phyloP scores from a whole-genome alignment of 164 flowering plant species.

The Stephania japonica region DNA sequence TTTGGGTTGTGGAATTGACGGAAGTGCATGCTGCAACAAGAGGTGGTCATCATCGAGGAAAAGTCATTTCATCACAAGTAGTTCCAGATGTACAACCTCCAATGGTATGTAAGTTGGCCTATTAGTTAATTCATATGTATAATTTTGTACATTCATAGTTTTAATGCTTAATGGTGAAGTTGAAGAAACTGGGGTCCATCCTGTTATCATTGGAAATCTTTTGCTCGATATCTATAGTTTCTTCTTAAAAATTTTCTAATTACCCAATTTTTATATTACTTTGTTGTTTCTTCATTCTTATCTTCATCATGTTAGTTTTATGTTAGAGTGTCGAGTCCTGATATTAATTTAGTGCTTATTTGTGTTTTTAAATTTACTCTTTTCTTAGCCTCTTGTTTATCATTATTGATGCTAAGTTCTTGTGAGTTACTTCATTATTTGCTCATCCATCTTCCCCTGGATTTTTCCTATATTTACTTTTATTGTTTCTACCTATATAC shows the following conservation, averaged over 20 bases:
- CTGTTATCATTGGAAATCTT: neutral
- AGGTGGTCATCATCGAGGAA: conserved; percentile 94
- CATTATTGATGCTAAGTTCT: neutral
- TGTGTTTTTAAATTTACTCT: too few species aligned
- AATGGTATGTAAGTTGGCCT: conserved; percentile 43
- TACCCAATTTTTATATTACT: neutral
- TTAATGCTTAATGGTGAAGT: neutral
- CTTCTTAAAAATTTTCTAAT: neutral
- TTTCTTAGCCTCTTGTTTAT: too few species aligned
- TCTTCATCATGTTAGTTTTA: too few species aligned
- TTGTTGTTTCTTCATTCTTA: too few species aligned
- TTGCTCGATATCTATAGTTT: neutral
- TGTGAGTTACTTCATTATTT: neutral
- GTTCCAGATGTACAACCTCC: conserved; percentile 93
- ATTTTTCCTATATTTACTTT: neutral
- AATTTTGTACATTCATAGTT: neutral
- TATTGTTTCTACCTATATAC: too few species aligned
- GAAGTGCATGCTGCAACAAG: conserved; percentile 92
- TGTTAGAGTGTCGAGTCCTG: too few species aligned
- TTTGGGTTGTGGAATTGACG: conserved; percentile 77
- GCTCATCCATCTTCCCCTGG: neutral
- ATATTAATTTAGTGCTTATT: too few species aligned
- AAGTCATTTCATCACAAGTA: conserved; percentile 71
- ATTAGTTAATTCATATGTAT: neutral
- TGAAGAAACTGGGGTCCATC: neutral